Base-by-base conservation (phyloP, 2,329 filamentous ascomycete genomes). In the Falciphora oryzae region DNA sequence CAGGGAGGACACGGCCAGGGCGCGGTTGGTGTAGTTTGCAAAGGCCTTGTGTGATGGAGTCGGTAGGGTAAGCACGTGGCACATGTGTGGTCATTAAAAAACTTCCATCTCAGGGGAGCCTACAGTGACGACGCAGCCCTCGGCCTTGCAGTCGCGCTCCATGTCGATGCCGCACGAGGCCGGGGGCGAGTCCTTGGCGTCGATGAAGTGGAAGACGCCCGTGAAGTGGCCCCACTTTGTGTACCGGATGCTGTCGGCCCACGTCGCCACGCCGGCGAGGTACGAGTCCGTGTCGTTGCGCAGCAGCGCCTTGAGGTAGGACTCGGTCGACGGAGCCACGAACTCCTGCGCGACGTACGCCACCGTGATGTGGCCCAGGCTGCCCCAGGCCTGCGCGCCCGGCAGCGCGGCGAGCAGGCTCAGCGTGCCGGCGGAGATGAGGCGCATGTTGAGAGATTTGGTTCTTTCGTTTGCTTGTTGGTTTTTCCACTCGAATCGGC, bases 241-340 rank as follows among this genome's bases (percentile, higher is more conserved):
- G 76, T 89, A 89, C 29, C 86, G 81, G 73, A 87, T 80, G 56
- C 81, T 86, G 75, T 90, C 87, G 35, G 87, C 87, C 88, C 88
- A 90, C 13, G 85, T 85, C 3, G 88, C 87, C 3, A 89, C 82
- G 65, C 80, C 80, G 61, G 86, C 86, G 31, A 90, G 79, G 71
- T 88, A 89, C 69, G 85, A 81, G 64, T 77, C 74, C 1, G 81
- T 81, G 50, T 81, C 72, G 72, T 83, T 84, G 67, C 79, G 75
- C 57, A 90, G 79, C 62, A 89, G 77, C 5, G 75, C 72, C 71
- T 89, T 82, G 71, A 89, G 83, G 72, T 83, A 85, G 56, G 75
- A 67, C 28, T 83, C 77, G 18, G 87, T 89, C 35, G 79, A 73
- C 50, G 83, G 78, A 64, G 81, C 75, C 62, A 90, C 84, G 69